These are phyloP conservation scores for Gastrolobium bilobum DNA, from an alignment of 306 rosid species.

Conservation along the genomic window DNA sequence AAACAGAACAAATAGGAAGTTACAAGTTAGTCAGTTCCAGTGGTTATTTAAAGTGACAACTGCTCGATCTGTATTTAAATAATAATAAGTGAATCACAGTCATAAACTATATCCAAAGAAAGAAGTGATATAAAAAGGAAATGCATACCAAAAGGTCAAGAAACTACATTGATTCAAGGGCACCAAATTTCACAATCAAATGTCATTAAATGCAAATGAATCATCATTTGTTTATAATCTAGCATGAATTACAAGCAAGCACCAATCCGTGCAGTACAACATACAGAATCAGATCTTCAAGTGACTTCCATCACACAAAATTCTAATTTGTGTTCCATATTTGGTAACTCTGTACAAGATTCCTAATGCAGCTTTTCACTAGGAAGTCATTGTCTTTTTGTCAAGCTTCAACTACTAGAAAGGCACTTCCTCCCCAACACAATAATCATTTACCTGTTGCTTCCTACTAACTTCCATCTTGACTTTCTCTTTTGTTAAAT, in stretches of 20 bases:
- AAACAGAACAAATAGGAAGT: not conserved
- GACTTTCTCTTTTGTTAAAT: constrained; percentile 62
- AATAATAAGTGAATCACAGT: constrained; percentile 12
- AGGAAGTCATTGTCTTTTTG: not conserved
- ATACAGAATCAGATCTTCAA: not conserved
- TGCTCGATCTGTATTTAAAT: not conserved
- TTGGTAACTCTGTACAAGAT: not conserved
- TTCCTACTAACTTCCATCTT: constrained; percentile 49
- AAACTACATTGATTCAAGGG: constrained; percentile 18
- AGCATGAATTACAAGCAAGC: constrained; percentile 4
- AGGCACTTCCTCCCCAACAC: not conserved
- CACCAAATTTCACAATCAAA: constrained; percentile 9
- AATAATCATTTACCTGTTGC: not conserved
- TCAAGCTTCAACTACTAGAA: not conserved
- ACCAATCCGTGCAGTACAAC: not conserved
- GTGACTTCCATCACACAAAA: not conserved
- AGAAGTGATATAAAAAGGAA: not conserved
- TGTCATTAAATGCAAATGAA: constrained; percentile 8
- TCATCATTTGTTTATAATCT: not conserved
- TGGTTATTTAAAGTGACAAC: not conserved
- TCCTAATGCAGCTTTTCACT: not conserved
- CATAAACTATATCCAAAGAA: not conserved
- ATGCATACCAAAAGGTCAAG: not conserved
- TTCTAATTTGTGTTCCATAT: not conserved
- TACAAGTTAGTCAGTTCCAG: not conserved